Percentiles rank a stretch among this genome's conserved stretches.
Evolutionary conservation across 805 yeast species (phyloP).

Genomic region (Zygosaccharomyces siamensis): DNA sequence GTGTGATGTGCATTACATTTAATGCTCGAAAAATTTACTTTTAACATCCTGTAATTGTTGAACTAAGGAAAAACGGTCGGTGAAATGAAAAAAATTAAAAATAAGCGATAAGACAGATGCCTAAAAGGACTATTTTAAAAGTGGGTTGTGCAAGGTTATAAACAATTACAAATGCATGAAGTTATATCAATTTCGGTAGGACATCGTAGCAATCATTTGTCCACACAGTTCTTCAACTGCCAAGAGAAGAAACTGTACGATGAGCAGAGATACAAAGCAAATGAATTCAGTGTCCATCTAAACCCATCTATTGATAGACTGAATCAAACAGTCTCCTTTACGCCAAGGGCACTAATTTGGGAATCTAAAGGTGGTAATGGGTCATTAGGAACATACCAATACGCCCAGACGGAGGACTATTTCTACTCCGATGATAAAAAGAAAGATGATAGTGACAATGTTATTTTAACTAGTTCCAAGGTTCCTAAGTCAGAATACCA

Average conservation of each 20-base stretch:
- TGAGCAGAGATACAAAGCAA: slow-evolving; percentile 19
- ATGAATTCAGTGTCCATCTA: slow-evolving; percentile 46
- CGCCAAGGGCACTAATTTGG: slow-evolving; percentile 82
- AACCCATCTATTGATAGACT: slow-evolving; percentile 38
- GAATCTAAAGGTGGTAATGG: slow-evolving; percentile 79
- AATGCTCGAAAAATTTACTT: too few relatives aligned
- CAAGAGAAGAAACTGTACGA: slow-evolving; percentile 67
- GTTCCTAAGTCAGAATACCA: slow-evolving; percentile 58
- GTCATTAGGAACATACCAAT: slow-evolving; percentile 52
- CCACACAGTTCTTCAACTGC: slow-evolving; percentile 73
- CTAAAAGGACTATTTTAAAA: background rate
- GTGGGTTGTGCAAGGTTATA: background rate
- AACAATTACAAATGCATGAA: slow-evolving; percentile 54
- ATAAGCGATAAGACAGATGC: background rate
- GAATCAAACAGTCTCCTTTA: slow-evolving; percentile 50
- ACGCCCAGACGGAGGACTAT: slow-evolving; percentile 31
- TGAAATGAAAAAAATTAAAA: too few relatives aligned
- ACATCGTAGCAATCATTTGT: slow-evolving; percentile 66
- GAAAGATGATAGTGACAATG: slow-evolving; percentile 9
- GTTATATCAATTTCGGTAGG: slow-evolving; percentile 68
- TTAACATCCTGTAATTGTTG: too few relatives aligned
- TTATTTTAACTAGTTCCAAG: slow-evolving; percentile 35
- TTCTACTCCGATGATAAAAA: slow-evolving; percentile 18
- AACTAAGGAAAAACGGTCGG: too few relatives aligned
- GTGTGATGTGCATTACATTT: background rate